Evolutionary conservation across 495 filamentous ascomycete genomes (phyloP).

Genomic region (Tuber microsphaerosporum): DNA sequence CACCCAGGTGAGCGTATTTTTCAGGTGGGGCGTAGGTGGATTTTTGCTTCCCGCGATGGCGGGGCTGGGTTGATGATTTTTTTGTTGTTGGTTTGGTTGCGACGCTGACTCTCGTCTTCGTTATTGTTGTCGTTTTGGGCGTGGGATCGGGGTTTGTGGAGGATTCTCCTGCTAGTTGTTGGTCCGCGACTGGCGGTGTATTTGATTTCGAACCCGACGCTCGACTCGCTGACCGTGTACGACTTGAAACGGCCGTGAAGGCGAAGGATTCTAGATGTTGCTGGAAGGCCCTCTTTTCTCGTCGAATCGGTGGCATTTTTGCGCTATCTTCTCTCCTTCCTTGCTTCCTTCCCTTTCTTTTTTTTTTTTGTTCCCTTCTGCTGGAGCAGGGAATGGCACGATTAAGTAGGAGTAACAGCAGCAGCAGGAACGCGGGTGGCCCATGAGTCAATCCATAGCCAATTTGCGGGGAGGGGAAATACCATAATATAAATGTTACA

Average conservation of each 20-base stretch:
- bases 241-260: background rate
- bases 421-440: background rate
- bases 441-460: background rate
- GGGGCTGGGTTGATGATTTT: background rate
- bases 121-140: background rate
- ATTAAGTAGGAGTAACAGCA: background rate
- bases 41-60: slow-evolving; percentile 12
- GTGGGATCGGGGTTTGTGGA: background rate
- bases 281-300: slow-evolving; percentile 1
- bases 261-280: background rate
- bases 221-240: background rate
- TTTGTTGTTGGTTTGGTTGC: background rate
- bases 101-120: background rate
- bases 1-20: slow-evolving; percentile 60
- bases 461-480: background rate
- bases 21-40: slow-evolving; percentile 58
- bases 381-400: background rate
- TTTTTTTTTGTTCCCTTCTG: no score
- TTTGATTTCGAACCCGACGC: background rate
- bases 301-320: background rate
- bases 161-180: background rate
- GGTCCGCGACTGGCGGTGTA: background rate
- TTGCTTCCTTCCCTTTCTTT: background rate
- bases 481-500: background rate
- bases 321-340: background rate